Base-by-base conservation (phyloP, 441 rosid species). In the Pelargonium myrrhifolium region DNA sequence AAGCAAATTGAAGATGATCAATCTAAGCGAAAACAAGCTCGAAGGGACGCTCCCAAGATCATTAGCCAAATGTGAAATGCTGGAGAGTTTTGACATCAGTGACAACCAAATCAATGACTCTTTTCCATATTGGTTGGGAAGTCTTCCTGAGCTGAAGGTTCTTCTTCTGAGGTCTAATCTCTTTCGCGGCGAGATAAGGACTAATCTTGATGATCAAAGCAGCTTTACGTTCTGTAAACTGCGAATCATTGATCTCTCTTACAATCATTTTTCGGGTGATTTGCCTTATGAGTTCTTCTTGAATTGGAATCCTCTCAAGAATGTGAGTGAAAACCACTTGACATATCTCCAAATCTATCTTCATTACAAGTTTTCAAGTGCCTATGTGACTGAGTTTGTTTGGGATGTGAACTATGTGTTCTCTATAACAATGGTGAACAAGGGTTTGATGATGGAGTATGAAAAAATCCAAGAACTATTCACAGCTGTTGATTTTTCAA, bases 1-100 rank as follows among this genome's bases (percentile, higher is more conserved):
- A 6, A 28, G 65, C 42, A 65, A 6, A 1, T 53, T 75, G 63
- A 64, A 65, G 66, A 71, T 65, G 51, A 35, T 75, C 6, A 55
- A 63, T 51, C 64, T 71, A 51, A 71, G 64, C 64, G 62, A 62
- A 11, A 75, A 75, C 49, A 65, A 67, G 6, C 24, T 75, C 4
- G 17, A 35, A 31, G 78, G 75, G 9, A 11, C 12, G 5, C 28
- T 71, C 10, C 71, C 78, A 5, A 28, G 43, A 42, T 75, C 78
- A 31, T 11, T 75, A 45, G 63, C 17, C n/a, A 62, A 56, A 9
- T 75, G 78, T 21, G 6, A 64, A 26, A 18, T 2, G 8, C 55
- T 75, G 45, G 58, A 65, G 45, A 62, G 65, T 22, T 11, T 71
- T 8, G 68, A 71, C 18, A 9, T 71, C 5, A 59, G 74, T 15